Evolutionary conservation across 768 basidiomycete species (phyloP).

Genomic region (Rhodotorula paludigena): DNA sequence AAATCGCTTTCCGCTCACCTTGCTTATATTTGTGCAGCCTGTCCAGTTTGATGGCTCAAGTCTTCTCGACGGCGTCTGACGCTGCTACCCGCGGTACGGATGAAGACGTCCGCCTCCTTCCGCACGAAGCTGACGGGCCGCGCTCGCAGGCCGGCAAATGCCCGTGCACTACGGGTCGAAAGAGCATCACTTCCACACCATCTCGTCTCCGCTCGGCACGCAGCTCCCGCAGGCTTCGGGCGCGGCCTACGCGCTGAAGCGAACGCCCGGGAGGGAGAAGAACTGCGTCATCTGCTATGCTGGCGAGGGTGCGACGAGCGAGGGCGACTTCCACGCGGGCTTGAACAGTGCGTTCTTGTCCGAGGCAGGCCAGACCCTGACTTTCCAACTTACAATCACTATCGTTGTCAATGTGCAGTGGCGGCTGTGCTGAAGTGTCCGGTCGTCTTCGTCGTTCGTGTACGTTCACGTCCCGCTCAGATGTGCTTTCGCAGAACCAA

Average conservation of each 20-base stretch:
- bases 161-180: conserved; percentile 76
- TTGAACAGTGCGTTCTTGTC: conserved; percentile 50
- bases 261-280: conserved; percentile 61
- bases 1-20: background rate
- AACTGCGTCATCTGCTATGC: conserved; percentile 84
- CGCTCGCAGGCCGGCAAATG: conserved; percentile 26
- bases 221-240: conserved; percentile 86
- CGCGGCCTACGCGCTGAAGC: conserved; percentile 79
- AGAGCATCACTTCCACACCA: conserved; percentile 82
- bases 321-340: conserved; percentile 94
- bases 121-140: background rate
- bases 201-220: conserved; percentile 86
- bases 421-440: conserved; percentile 50
- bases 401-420: conserved; percentile 65
- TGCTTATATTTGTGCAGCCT: conserved; percentile 44
- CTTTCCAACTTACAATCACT: no score
- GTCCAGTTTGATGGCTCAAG: conserved; percentile 81
- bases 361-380: no score
- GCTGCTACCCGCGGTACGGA: conserved; percentile 67
- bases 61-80: conserved; percentile 81
- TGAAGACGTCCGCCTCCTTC: background rate
- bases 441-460: conserved; percentile 37
- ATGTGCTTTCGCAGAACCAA: conserved; percentile 58
- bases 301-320: conserved; percentile 85
- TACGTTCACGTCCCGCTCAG: conserved; percentile 47